These are phyloP conservation scores for Sordaria brevicollis DNA, from an alignment of 495 filamentous ascomycete species.

Conservation along the genomic window DNA sequence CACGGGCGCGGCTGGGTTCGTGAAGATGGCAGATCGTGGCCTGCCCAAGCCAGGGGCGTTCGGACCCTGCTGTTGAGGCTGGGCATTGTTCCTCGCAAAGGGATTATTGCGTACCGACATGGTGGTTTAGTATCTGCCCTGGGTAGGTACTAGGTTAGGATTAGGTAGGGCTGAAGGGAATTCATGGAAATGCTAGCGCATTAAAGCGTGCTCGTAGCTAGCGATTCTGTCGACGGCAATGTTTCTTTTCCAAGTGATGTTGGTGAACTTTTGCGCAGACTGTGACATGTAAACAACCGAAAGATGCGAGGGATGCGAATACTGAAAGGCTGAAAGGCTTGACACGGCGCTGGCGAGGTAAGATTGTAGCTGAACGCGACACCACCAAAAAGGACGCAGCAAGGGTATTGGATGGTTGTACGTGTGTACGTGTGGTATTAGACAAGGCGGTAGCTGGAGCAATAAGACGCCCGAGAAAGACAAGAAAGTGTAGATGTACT, in stretches of 20 bases:
- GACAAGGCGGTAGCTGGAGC: neutral
- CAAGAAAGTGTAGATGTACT: neutral
- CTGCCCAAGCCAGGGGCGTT: slow-evolving; percentile 37
- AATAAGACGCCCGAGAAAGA: neutral
- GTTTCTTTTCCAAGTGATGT: neutral
- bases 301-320: neutral
- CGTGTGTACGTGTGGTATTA: too few species aligned
- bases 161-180: neutral
- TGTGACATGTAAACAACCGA: neutral
- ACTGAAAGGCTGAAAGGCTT: neutral
- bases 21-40: slow-evolving; percentile 63
- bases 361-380: neutral
- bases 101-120: slow-evolving; percentile 60
- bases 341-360: neutral
- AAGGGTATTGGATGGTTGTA: neutral
- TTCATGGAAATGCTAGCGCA: slow-evolving; percentile 11
- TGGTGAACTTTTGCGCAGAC: neutral
- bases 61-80: slow-evolving; percentile 53
- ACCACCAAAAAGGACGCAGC: neutral
- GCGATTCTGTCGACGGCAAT: neutral
- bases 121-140: slow-evolving; percentile 9
- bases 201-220: slow-evolving; percentile 2
- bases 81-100: slow-evolving; percentile 49
- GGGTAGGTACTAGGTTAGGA: neutral
- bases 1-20: slow-evolving; percentile 40